Conservation (phyloP, 73 alveolate species). For the Breviolum minutum region DNA sequence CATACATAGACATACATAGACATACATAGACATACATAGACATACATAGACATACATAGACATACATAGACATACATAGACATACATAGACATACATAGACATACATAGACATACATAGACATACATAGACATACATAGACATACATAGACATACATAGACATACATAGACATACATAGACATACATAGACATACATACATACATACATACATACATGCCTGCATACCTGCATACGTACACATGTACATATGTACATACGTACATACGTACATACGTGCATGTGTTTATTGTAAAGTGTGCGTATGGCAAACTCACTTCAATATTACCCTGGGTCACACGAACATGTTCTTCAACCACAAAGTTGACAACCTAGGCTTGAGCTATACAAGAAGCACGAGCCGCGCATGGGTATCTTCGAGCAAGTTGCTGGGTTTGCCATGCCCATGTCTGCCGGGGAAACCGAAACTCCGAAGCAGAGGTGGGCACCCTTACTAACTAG, state of each 20-base stretch:
- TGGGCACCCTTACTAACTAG: neutral
- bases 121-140: no score
- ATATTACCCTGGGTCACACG: neutral
- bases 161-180: no score
- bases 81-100: no score
- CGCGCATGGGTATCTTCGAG: neutral
- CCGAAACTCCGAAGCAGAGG: conserved; percentile 37
- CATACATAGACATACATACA: no score
- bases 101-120: no score
- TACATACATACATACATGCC: no score
- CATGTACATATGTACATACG: neutral
- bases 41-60: no score
- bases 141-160: no score
- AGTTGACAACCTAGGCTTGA: neutral
- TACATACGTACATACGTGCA: neutral
- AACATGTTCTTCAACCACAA: no score
- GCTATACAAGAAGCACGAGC: neutral
- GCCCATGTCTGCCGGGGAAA: neutral
- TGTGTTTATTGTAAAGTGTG: neutral
- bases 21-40: no score
- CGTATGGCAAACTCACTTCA: neutral
- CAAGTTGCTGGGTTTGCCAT: conserved; percentile 7
- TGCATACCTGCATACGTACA: neutral
- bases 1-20: no score
- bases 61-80: no score